Base-by-base conservation (phyloP, 176 grass and related monocot genomes). In the Lolium perenne region DNA sequence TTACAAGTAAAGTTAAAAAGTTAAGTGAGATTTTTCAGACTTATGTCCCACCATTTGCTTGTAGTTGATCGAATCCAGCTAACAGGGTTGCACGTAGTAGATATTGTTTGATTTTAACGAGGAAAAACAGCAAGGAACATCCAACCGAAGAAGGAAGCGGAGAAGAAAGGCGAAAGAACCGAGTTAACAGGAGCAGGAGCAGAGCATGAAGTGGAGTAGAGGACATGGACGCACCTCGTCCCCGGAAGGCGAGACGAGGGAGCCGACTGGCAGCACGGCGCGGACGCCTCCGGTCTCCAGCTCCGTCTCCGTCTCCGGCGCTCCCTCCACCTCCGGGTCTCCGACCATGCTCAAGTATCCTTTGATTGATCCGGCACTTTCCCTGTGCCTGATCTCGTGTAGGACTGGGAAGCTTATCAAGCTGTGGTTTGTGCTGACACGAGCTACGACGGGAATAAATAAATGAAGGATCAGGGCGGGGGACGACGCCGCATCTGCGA, bases 231-330 rank as follows among this genome's bases (percentile, higher is more conserved):
- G 66, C 68, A 94, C 92, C 92, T 94, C 84, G 61, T 73, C 51
- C 60, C 89, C 89, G 47, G 82, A 77, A 26, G 92, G 86, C 63
- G 61, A 83, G 83, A 87, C 11, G 1, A 94, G 80, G 51, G 81
- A 86, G 38, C 10, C 80, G 26, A 76, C 15, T 47, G 89, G 74
- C 8, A 94, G 72, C 41, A 73, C 15, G 38, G 86, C 71, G 79
- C 26, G 55, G 49, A 86, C 18, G 45, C 86, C 60, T 0, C 74
- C 79, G 0, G 8, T 4, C 25, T 38, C 26, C 26, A 29, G 26
- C 26, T 29, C 65, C 32, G 18, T 8, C 57, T 60, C 57, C 57
- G 14, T 62, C 57, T 9, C 20, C 2, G 2, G 21, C 22, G 60
- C 83, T 20, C 85, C 78, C 8, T 77, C 80, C 80, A 82, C 45